A percentile compares a stretch with the other conserved stretches of the same genome.
Evolutionary conservation across 176 grass and related monocot species (phyloP).

Genomic region (Phyllostachys edulis): DNA sequence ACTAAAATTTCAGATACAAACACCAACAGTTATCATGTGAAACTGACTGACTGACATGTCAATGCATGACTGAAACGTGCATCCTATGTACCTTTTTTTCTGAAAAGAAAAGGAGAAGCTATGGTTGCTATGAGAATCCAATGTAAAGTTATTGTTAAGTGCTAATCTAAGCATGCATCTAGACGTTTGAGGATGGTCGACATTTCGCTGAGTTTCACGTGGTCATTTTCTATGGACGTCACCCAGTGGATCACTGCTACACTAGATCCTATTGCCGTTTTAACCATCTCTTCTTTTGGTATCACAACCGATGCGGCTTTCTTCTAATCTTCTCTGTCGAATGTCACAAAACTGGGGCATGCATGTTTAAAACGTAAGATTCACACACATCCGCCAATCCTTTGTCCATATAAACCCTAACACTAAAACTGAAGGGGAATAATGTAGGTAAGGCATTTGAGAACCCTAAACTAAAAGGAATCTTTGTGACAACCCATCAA

Average conservation of each 20-base stretch:
- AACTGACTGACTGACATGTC: not conserved
- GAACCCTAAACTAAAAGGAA: not conserved
- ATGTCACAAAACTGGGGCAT: not conserved
- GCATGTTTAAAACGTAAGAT: not conserved
- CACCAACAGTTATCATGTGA: not conserved
- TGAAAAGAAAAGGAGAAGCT: not conserved
- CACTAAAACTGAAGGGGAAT: not conserved
- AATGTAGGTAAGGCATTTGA: not conserved
- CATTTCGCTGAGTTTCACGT: constrained; percentile 8
- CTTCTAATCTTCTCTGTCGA: not conserved
- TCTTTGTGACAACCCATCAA: constrained; percentile 21
- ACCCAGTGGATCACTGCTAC: not conserved
- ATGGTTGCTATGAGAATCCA: constrained; percentile 25
- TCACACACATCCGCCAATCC: not conserved
- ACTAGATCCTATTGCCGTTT: not conserved
- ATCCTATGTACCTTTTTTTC: constrained; percentile 30
- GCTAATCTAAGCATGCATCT: constrained; percentile 18
- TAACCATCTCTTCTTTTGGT: not conserved
- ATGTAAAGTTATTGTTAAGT: not conserved
- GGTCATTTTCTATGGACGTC: constrained; percentile 21
- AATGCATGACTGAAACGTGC: constrained; percentile 12
- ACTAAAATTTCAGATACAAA: not conserved
- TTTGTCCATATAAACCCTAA: not conserved
- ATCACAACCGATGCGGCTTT: not conserved
- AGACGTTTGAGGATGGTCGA: constrained; percentile 29